Percentiles rank a stretch among this genome's conserved stretches.
These are phyloP conservation scores for Salix suchowensis DNA, from an alignment of 345 rosid species.

Conservation along the genomic window DNA sequence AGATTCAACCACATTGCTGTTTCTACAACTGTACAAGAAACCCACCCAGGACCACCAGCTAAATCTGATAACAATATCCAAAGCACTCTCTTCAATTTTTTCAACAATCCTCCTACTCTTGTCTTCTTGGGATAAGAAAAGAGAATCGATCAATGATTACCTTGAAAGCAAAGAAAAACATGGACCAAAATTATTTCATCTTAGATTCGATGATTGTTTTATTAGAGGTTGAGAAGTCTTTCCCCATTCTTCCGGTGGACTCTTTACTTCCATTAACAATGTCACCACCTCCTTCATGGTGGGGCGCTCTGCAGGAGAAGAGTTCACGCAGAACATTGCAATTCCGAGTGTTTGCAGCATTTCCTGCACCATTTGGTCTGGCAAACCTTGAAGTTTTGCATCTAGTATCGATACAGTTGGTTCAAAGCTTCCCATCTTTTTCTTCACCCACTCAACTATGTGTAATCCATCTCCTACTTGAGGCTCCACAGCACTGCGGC, in stretches of 20 bases:
- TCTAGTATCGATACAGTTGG: conserved; percentile 73
- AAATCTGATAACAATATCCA: conserved; percentile 9
- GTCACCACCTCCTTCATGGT: conserved; percentile 97
- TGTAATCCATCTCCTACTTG: conserved; percentile 72
- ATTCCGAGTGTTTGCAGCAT: conserved; percentile 93
- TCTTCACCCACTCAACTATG: conserved; percentile 95
- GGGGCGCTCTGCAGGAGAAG: conserved; percentile 79
- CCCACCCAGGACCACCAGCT: conserved; percentile 15
- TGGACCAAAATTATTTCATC: conserved; percentile 20
- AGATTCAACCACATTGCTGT: conserved; percentile 29
- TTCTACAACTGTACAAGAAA: conserved; percentile 57
- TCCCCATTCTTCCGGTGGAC: conserved; percentile 85
- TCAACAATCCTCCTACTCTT: not conserved
- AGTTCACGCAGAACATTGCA: conserved; percentile 93
- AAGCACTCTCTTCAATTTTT: conserved; percentile 6
- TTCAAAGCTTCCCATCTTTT: conserved; percentile 95
- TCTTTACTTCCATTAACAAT: conserved; percentile 81
- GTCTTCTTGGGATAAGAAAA: conserved; percentile 20
- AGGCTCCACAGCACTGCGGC: conserved; percentile 71
- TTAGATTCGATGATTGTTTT: conserved; percentile 65
- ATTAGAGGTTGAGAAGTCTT: conserved; percentile 85
- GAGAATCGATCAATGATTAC: conserved; percentile 15
- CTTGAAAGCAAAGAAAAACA: conserved; percentile 6
- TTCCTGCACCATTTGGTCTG: conserved; percentile 88
- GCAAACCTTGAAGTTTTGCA: conserved; percentile 68